Percentiles rank a stretch among this genome's conserved stretches.
Evolutionary conservation across 1,284 basidiomycete genomes (phyloP).

Genomic region (Ustilago hordei): DNA sequence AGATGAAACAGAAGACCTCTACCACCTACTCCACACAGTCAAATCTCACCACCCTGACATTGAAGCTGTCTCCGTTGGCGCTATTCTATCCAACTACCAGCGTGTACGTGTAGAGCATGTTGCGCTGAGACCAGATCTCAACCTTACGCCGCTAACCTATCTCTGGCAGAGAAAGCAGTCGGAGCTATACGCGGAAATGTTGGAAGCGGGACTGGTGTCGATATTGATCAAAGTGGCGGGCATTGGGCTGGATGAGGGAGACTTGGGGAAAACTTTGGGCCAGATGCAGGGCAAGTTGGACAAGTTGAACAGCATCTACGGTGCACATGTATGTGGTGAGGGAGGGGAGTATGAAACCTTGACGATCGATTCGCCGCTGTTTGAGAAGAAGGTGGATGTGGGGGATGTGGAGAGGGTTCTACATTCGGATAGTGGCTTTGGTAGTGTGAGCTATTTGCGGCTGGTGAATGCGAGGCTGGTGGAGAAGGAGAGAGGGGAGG

Average conservation of each 20-base stretch:
- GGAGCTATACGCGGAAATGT: conserved; percentile 87
- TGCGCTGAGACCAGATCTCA: conserved; percentile 73
- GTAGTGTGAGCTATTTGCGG: conserved; percentile 62
- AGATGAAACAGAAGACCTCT: conserved; percentile 97
- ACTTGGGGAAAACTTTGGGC: conserved; percentile 82
- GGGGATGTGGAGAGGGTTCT: conserved; percentile 56
- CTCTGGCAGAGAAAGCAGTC: conserved; percentile 93
- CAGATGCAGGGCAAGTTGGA: conserved; percentile 81
- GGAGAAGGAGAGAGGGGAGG: conserved; percentile 35
- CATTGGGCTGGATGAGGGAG: conserved; percentile 80
- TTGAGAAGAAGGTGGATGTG: conserved; percentile 81
- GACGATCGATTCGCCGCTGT: conserved; percentile 89
- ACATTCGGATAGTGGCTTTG: conserved; percentile 62
- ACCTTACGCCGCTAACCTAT: conserved; percentile 84
- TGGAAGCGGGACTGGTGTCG: conserved; percentile 81
- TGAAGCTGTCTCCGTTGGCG: conserved; percentile 90
- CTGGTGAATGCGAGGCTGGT: conserved; percentile 51
- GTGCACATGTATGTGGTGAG: conserved; percentile 94
- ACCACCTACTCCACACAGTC: conserved; percentile 80
- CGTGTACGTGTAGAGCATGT: conserved; percentile 97
- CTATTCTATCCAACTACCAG: conserved; percentile 97
- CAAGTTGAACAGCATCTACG: conserved; percentile 83
- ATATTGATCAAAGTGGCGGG: conserved; percentile 97
- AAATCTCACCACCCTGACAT: conserved; percentile 81
- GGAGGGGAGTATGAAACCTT: conserved; percentile 98